Conservation (phyloP, 305 asterid genomes). For the Stenogyne calaminthoides region DNA sequence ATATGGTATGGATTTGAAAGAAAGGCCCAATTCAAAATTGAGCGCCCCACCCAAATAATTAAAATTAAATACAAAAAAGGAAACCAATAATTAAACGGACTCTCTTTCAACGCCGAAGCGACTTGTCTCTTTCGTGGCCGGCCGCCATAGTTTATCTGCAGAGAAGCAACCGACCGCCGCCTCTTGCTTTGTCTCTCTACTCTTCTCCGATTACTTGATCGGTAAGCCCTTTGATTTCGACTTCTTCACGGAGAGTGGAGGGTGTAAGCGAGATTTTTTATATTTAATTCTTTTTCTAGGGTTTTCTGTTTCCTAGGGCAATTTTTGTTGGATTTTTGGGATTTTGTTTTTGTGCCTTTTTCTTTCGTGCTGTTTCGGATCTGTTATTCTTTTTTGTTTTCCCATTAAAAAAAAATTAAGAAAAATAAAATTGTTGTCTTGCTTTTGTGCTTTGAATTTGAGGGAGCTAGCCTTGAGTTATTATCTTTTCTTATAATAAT, state of each 20-base stretch:
- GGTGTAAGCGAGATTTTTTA: constrained; percentile 3
- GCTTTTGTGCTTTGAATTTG: constrained; percentile 16
- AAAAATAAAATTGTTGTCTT: background rate
- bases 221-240: constrained; percentile 41
- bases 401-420: background rate
- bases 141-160: constrained; percentile 35
- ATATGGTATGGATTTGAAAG: constrained; percentile 25
- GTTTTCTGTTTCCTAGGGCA: constrained; percentile 27
- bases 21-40: constrained; percentile 8
- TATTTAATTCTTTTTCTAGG: constrained; percentile 20
- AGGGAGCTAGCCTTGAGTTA: background rate
- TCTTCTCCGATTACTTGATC: constrained; percentile 28
- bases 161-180: constrained; percentile 43
- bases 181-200: constrained; percentile 27
- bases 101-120: constrained; percentile 49
- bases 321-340: constrained; percentile 22
- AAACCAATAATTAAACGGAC: constrained; percentile 18
- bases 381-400: constrained; percentile 26
- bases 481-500: background rate
- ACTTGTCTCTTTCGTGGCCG: background rate
- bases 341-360: constrained; percentile 12
- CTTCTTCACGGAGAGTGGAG: constrained; percentile 27
- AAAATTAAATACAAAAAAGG: constrained; percentile 10
- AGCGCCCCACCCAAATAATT: background rate
- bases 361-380: constrained; percentile 35